Percentiles rank a stretch among this genome's conserved stretches.
Conservation (phyloP, 1,284 basidiomycete species). For the Laetiporus sulphureus region DNA sequence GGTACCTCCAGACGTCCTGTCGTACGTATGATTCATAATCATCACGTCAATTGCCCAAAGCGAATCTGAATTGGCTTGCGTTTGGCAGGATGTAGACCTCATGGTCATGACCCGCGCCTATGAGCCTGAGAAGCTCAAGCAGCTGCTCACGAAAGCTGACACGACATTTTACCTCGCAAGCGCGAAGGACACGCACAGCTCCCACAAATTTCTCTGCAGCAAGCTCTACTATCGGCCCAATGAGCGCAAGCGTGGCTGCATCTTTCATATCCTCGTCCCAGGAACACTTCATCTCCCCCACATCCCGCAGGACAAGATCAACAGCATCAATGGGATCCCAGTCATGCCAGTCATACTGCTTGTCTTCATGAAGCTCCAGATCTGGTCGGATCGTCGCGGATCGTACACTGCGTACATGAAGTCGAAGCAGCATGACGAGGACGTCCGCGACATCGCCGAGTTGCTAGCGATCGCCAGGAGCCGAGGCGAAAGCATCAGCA, state of each 20-base stretch:
- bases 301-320: conserved; percentile 16
- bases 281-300: conserved; percentile 25
- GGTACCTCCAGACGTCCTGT: conserved; percentile 17
- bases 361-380: conserved; percentile 29
- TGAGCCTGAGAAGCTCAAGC: conserved; percentile 21
- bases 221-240: conserved; percentile 23
- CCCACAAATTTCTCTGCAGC: too few relatives aligned
- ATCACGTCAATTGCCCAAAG: not conserved
- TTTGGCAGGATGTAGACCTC: conserved; percentile 25
- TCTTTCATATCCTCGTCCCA: conserved; percentile 29
- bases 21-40: conserved; percentile 2
- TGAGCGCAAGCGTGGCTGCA: conserved; percentile 3
- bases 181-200: conserved; percentile 17
- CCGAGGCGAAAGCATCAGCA: not conserved
- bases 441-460: not conserved
- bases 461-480: not conserved
- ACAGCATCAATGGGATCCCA: conserved; percentile 14
- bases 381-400: conserved; percentile 27
- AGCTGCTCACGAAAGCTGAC: conserved; percentile 13
- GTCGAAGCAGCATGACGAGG: not conserved
- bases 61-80: too few relatives aligned
- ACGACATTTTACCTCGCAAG: conserved; percentile 21
- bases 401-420: conserved; percentile 6
- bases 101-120: conserved; percentile 16
- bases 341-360: conserved; percentile 25